Base-by-base conservation (phyloP, 257 asterid species). In the Echium plantagineum region DNA sequence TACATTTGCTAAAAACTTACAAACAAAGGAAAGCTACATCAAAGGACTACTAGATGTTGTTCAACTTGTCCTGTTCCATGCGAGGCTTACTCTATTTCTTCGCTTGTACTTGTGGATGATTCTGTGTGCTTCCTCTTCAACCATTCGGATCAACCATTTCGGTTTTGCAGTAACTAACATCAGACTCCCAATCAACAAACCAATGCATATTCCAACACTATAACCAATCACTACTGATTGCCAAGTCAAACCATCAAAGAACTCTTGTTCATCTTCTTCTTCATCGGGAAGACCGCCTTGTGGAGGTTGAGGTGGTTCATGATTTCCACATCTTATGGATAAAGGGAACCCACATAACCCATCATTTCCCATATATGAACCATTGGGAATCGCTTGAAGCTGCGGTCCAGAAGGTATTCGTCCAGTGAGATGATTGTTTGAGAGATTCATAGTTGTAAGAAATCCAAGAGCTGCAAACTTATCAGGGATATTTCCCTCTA, bases 121-220 rank as follows among this genome's bases (percentile, higher is more conserved):
- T 62, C 7, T 74, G 28, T 20, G 18, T 17, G 26, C 48, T n/a
- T 52, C 46, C 16, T 19, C 17, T 1, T 64, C 18, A 13, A 68
- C 62, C 48, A 61, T 57, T 35, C 38, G 26, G 21, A 52, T 17
- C 6, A 71, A 62, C 69, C 74, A 48, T 53, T 32, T 47, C 21
- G 80, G 80, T 32, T 66, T 71, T 26, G 65, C 69, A 12, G 56
- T 60, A 26, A 61, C 32, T 56, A 75, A 70, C 21, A 75, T 64
- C 5, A 64, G 19, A 61, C 51, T 38, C 22, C 67, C 72, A 26
- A 42, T 51, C 9, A 16, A 47, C 21, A 64, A 5, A 21, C 77
- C 81, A 22, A 61, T 13, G 13, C 61, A 21, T 30, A 62, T 13
- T 47, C 83, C 80, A 42, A 38, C 61, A 6, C 69, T 52, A 49